Evolutionary conservation across 805 yeast genomes (phyloP), one percentile per base, ranked within the genome.

Genomic region (Ogataea chonburiensis): DNA sequence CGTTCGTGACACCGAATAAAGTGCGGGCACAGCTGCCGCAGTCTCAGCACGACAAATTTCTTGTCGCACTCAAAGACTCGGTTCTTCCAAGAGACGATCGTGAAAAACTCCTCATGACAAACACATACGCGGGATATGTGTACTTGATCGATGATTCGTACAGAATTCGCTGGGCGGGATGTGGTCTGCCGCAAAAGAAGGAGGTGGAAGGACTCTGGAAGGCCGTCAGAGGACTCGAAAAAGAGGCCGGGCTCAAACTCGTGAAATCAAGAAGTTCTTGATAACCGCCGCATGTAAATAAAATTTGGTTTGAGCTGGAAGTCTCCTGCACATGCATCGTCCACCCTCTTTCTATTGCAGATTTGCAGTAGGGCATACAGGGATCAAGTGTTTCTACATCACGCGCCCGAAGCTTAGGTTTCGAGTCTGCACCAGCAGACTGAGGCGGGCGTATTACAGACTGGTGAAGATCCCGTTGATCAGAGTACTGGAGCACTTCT

Each of bases 151-250:
- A 93, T 54, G 68, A 67, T 11, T 66, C 77, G 10, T 81, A 82
- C 34, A 80, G 74, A 50, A 81, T 93, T 36, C 69, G 98, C 49
- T 91, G 98, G 98, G 88, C 87, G 16, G 85, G 87, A 4, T 77
- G 94, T 49, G 98, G 98, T 2, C 75, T 72, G 24, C 82, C 95
- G 2, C 69, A 70, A 11, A 77, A 71, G n/a, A 71, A 72, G 21
- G 98, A 93, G 48, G 63, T 66, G 31, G 66, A 66, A 12, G 63
- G 75, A 11, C 58, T 86, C 38, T 81, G 88, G 85, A 77, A 75
- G 49, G 72, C 81, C 22, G 79, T 83, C 1, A 63, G 63, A 17
- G 83, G 84, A 0, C 52, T 85, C 18, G 72, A 71, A 43, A 70
- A 60, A 40, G 89, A 81, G 46, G 28, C 41, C 5, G 40, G 34